Evolutionary conservation across 306 rosid genomes (phyloP).

Genomic region (Abrus pulchellus): DNA sequence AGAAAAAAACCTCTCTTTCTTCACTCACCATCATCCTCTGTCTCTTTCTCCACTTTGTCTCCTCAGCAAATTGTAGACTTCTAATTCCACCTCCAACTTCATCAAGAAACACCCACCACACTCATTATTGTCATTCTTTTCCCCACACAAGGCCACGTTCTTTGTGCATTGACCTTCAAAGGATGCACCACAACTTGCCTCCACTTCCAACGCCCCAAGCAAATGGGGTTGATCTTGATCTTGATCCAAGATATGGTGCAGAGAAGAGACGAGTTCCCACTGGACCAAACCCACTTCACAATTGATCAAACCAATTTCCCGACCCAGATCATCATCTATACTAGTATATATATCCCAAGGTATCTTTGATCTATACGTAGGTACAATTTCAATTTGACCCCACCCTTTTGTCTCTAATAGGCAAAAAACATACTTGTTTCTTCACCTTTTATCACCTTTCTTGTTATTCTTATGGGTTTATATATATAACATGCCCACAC

Average conservation of each 20-base stretch:
- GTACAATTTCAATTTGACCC: slow-evolving; percentile 31
- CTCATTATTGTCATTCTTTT: slow-evolving; percentile 63
- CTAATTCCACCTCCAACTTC: slow-evolving; percentile 12
- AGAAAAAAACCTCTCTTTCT: slow-evolving; percentile 58
- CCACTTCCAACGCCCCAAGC: slow-evolving; percentile 24
- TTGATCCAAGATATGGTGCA: slow-evolving; percentile 78
- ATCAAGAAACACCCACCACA: slow-evolving; percentile 50
- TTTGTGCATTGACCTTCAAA: slow-evolving; percentile 69
- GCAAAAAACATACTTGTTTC: slow-evolving; percentile 22
- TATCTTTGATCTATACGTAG: not conserved
- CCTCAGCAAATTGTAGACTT: slow-evolving; percentile 36
- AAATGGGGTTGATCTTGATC: slow-evolving; percentile 69
- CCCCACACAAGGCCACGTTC: slow-evolving; percentile 66
- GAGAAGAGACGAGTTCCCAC: slow-evolving; percentile 92
- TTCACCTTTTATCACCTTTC: slow-evolving; percentile 40
- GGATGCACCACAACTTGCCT: slow-evolving; percentile 40
- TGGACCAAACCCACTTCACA: slow-evolving; percentile 98
- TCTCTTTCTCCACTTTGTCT: slow-evolving; percentile 45
- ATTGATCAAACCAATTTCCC: slow-evolving; percentile 49
- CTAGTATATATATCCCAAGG: slow-evolving; percentile 29
- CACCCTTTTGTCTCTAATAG: not conserved
- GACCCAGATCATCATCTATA: not conserved
- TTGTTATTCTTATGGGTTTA: slow-evolving; percentile 34
- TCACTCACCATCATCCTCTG: slow-evolving; percentile 41
- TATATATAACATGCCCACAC: not conserved